phyloP scores from a whole-genome alignment of 495 filamentous ascomycete genomes.

The Lophiostoma macrostomum region DNA sequence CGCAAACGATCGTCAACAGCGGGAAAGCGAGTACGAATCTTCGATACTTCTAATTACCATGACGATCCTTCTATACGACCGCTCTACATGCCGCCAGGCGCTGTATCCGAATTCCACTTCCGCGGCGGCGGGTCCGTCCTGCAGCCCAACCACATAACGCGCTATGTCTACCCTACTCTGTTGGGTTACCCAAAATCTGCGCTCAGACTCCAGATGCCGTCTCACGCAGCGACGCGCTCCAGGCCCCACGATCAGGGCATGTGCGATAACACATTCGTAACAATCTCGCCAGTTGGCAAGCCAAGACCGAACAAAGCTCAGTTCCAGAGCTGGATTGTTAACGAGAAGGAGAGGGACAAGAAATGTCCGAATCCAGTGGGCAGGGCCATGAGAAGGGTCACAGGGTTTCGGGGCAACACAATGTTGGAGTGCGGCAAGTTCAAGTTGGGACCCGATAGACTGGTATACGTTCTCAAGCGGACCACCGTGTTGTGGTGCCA shows the following conservation, averaged over 20 bases:
- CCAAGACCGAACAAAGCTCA: not conserved
- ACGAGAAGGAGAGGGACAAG: conserved; percentile 5
- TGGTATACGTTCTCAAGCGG: conserved; percentile 7
- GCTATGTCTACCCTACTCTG: conserved; percentile 10
- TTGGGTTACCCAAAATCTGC: not conserved
- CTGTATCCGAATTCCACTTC: conserved; percentile 10
- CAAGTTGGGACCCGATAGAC: not conserved
- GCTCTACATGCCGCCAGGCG: too few species aligned
- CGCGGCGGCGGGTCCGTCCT: conserved; percentile 12
- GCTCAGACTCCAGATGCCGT: conserved; percentile 6
- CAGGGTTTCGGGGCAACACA: conserved; percentile 10
- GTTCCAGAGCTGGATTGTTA: not conserved
- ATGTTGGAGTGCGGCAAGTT: conserved; percentile 14
- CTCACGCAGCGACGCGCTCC: not conserved
- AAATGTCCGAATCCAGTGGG: conserved; percentile 3
- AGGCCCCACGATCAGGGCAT: conserved; percentile 1
- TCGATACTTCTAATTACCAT: not conserved
- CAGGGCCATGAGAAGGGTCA: conserved; percentile 9
- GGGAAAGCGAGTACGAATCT: not conserved
- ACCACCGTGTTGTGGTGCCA: conserved; percentile 5
- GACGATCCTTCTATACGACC: not conserved
- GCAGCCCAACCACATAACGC: conserved; percentile 15
- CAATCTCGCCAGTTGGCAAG: not conserved
- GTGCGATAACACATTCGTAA: not conserved
- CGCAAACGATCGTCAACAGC: too few species aligned